These are phyloP conservation scores for Talaromyces marneffei DNA, from an alignment of 2,329 filamentous ascomycete genomes.

Conservation along the genomic window DNA sequence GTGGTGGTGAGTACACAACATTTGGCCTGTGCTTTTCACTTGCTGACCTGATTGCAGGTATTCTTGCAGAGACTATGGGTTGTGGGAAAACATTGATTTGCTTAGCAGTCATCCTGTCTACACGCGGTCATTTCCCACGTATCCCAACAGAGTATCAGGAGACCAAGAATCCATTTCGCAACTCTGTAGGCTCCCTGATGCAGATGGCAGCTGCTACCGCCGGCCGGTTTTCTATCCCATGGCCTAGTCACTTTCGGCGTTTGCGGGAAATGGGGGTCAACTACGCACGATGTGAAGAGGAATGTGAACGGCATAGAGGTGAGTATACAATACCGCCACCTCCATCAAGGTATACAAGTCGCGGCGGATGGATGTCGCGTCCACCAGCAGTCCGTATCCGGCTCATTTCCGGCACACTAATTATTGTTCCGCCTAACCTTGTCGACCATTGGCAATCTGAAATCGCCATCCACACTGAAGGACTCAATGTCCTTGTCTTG, in stretches of 20 bases:
- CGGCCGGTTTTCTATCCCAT: constrained; percentile 63
- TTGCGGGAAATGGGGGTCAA: constrained; percentile 46
- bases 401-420: constrained; percentile 63
- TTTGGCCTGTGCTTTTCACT: background rate
- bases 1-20: constrained; percentile 54
- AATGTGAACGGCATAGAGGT: constrained; percentile 54
- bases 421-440: constrained; percentile 78
- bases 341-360: constrained; percentile 34
- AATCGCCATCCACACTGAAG: constrained; percentile 68
- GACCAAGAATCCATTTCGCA: constrained; percentile 37
- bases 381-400: constrained; percentile 46
- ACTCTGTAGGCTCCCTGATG: constrained; percentile 56
- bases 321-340: constrained; percentile 53
- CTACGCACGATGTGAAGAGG: constrained; percentile 50
- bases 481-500: constrained; percentile 61
- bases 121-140: constrained; percentile 60
- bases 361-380: constrained; percentile 39
- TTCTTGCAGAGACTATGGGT: constrained; percentile 47
- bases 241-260: constrained; percentile 59
- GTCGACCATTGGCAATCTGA: constrained; percentile 79
- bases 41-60: constrained; percentile 23
- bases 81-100: constrained; percentile 84
- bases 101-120: constrained; percentile 69
- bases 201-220: constrained; percentile 70
- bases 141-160: constrained; percentile 58